Base-by-base conservation (phyloP, 805 yeast species). In the Starmerella sp. region DNA sequence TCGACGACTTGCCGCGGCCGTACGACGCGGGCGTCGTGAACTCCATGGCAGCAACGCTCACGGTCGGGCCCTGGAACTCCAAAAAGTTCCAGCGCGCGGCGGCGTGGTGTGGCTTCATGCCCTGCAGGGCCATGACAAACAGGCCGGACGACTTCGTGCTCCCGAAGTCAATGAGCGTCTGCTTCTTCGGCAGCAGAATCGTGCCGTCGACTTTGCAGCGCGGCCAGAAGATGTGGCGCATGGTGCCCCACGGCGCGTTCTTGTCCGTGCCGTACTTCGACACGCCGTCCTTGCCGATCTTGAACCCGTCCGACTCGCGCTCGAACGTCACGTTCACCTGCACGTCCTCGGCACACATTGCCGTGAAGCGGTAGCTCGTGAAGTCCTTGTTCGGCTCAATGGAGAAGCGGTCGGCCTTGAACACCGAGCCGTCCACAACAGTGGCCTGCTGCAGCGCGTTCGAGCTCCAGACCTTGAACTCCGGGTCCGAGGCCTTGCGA, bases 101-200 rank as follows among this genome's bases (percentile, higher is more conserved):
- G 37, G 97, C 96, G 71, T 93, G 98, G 71, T 93, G 97, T 8
- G 98, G 98, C 71, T 93, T 93, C 97, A 93, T 90, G 58, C 97
- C 97, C 74, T 93, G 98, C 62, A 88, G 73, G 6, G 98, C 98
- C 91, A 86, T 83, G 53, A 91, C 96, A 67, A 82, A 90, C 95
- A 93, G 85, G 50, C 88, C 77, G 15, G 57, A 62, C 31, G 72
- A 73, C 36, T 60, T 54, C 36, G 11, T 49, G 45, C 38, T 29
- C 15, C 34, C 5, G 46, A 73, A 62, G 32, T 69, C 73, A 50
- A 75, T 64, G 3, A 64, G 59, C 57, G 62, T 63, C 54, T 56
- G 63, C 37, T 65, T 60, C 57, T 70, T 71, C 60, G 69, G 66
- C 68, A 77, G 68, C 42, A 71, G 75, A 59, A 93, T 70, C 17